Conservation (phyloP, 805 yeast genomes). For the Clavispora asparagi region DNA sequence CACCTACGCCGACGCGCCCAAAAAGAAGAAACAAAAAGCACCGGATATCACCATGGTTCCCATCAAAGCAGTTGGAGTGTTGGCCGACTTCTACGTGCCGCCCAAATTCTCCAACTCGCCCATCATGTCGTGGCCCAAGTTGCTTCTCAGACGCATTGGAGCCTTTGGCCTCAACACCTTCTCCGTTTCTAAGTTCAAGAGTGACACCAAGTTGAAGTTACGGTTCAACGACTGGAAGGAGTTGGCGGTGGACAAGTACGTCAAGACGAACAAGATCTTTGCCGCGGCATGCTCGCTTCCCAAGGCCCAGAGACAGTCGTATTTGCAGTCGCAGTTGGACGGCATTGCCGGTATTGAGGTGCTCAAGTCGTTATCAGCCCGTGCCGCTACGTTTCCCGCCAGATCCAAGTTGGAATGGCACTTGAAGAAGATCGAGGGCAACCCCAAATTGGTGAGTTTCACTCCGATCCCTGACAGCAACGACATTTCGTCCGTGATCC, state of each 20-base stretch:
- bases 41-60: constrained; percentile 36
- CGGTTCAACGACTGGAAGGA: constrained; percentile 82
- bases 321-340: constrained; percentile 38
- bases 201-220: constrained; percentile 38
- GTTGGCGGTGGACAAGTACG: constrained; percentile 71
- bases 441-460: constrained; percentile 70
- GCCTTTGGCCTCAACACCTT: constrained; percentile 63
- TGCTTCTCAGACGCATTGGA: constrained; percentile 58
- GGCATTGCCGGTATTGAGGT: constrained; percentile 32
- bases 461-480: constrained; percentile 54
- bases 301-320: constrained; percentile 28
- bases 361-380: constrained; percentile 23
- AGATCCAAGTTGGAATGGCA: constrained; percentile 69
- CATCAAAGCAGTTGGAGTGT: constrained; percentile 32
- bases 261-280: constrained; percentile 76
- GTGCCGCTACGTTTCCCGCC: constrained; percentile 45
- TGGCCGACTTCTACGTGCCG: constrained; percentile 41
- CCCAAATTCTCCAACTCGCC: constrained; percentile 24
- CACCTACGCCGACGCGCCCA: constrained; percentile 2
- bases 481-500: constrained; percentile 34
- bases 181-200: constrained; percentile 42
- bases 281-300: constrained; percentile 45
- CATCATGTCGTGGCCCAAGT: constrained; percentile 35
- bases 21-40: constrained; percentile 9
- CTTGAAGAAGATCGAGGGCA: constrained; percentile 57